Evolutionary conservation across 345 rosid species (phyloP).

Genomic region (Psidium friedrichsthalianum): DNA sequence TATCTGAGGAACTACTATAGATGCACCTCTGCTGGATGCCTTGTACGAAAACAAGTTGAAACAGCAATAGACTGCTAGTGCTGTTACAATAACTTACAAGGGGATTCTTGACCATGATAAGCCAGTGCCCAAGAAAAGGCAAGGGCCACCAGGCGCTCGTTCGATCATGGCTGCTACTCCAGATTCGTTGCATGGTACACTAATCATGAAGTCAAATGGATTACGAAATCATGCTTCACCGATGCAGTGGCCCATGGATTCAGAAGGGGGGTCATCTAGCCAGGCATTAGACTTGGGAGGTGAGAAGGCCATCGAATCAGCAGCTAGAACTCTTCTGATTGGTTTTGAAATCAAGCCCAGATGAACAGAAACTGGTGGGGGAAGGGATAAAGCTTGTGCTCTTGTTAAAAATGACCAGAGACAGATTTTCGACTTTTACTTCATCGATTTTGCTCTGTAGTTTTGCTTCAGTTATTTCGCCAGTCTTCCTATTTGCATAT

Average conservation of each 20-base stretch:
- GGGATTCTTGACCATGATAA: slow-evolving; percentile 88
- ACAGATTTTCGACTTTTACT: background rate
- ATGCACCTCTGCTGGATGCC: slow-evolving; percentile 92
- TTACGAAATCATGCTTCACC: slow-evolving; percentile 25
- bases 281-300: slow-evolving; percentile 62
- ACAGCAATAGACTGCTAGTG: slow-evolving; percentile 52
- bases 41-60: slow-evolving; percentile 82
- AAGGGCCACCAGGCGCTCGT: slow-evolving; percentile 66
- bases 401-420: background rate
- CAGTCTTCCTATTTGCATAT: background rate
- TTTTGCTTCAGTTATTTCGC: background rate
- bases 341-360: slow-evolving; percentile 92
- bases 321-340: slow-evolving; percentile 81
- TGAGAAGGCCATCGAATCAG: slow-evolving; percentile 82
- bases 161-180: slow-evolving; percentile 68
- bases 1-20: slow-evolving; percentile 93
- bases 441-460: background rate
- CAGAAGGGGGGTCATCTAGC: slow-evolving; percentile 43
- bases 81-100: slow-evolving; percentile 65
- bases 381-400: background rate
- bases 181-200: slow-evolving; percentile 38
- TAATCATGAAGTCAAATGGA: slow-evolving; percentile 18
- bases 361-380: slow-evolving; percentile 9
- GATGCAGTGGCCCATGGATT: slow-evolving; percentile 41
- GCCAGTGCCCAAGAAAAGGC: slow-evolving; percentile 91